Evolutionary conservation across 257 asterid genomes (phyloP), one percentile per base, ranked within the genome.

Genomic region (Echium plantagineum): DNA sequence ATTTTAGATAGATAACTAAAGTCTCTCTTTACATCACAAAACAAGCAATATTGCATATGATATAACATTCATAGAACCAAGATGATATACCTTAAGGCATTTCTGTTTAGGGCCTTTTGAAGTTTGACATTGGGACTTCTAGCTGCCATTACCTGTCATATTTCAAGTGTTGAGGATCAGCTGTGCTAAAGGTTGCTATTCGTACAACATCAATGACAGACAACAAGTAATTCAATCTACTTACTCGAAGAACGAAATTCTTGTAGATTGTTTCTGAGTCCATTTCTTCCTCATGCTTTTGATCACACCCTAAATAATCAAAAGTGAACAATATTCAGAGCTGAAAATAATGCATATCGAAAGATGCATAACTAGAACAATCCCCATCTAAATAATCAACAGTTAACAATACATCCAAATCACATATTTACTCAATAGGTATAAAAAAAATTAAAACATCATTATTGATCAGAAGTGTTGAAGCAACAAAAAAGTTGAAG

Each of bases 141-240:
- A 21, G 99, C 99, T 65, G 97, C 95, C 97, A 83, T 93, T 52
- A 85, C 99, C 99, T 93, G 82, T 22, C 57, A 5, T 68, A 64
- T 63, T 54, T 17, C 62, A n/a, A 54, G 26, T 47, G 62, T 15
- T 20, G 30, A 42, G 10, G 16, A 10, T 48, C 22, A 60, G 46
- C 32, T 17, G n/a, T 55, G 35, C 19, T 1, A 26, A 55, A 52
- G 55, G 21, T 17, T 4, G 18, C 20, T 3, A 21, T 21, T 54
- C n/a, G 6, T 26, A 24, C 8, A 38, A 65, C 61, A 57, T 15
- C 21, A 52, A 60, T 51, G 16, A 15, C n/a, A 67, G 55, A 52
- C 42, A 57, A 42, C 28, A 51, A 58, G 35, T 47, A 49, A 69
- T 4, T 54, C 19, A 55, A 19, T 57, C 54, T 18, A 72, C 98